Percentiles rank a stretch among this genome's conserved stretches.
Evolutionary conservation across 495 filamentous ascomycete genomes (phyloP).

Genomic region (Chaetomium tenue): DNA sequence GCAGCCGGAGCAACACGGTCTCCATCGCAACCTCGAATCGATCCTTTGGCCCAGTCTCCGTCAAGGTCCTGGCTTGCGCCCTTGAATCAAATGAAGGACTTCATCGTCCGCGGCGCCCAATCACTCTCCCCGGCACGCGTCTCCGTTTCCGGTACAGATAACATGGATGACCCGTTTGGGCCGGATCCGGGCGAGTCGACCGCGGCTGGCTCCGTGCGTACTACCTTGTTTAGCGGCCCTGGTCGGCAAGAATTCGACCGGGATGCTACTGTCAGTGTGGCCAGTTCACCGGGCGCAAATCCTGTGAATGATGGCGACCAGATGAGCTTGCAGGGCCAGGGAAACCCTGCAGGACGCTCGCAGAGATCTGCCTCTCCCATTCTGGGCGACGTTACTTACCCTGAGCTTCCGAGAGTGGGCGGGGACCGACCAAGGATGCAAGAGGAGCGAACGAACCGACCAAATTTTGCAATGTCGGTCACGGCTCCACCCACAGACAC

Average conservation of each 20-base stretch:
- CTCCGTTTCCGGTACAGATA: slow-evolving; percentile 20
- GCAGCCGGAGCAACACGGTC: slow-evolving; percentile 11
- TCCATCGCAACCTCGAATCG: neutral
- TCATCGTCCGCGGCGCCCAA: slow-evolving; percentile 32
- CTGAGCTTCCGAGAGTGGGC: slow-evolving; percentile 6
- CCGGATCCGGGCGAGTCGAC: slow-evolving; percentile 28
- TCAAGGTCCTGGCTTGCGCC: slow-evolving; percentile 32
- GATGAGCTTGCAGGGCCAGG: slow-evolving; percentile 37
- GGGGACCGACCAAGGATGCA: neutral
- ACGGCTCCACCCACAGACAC: too few species aligned
- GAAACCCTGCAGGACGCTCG: slow-evolving; percentile 5
- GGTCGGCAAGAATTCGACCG: slow-evolving; percentile 11
- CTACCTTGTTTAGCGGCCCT: slow-evolving; percentile 26
- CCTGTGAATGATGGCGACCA: slow-evolving; percentile 28
- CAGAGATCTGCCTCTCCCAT: slow-evolving; percentile 15
- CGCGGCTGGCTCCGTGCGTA: slow-evolving; percentile 21
- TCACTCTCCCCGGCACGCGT: slow-evolving; percentile 29
- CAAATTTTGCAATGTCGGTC: neutral
- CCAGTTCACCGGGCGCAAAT: slow-evolving; percentile 30
- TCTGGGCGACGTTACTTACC: slow-evolving; percentile 14
- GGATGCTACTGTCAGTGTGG: slow-evolving; percentile 22
- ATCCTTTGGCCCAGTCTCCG: neutral
- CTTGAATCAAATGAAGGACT: slow-evolving; percentile 29
- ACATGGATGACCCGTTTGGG: slow-evolving; percentile 39
- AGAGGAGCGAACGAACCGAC: neutral